These are phyloP conservation scores for Licmophora abbreviata DNA, from an alignment of 108 stramenopile species.

Conservation along the genomic window DNA sequence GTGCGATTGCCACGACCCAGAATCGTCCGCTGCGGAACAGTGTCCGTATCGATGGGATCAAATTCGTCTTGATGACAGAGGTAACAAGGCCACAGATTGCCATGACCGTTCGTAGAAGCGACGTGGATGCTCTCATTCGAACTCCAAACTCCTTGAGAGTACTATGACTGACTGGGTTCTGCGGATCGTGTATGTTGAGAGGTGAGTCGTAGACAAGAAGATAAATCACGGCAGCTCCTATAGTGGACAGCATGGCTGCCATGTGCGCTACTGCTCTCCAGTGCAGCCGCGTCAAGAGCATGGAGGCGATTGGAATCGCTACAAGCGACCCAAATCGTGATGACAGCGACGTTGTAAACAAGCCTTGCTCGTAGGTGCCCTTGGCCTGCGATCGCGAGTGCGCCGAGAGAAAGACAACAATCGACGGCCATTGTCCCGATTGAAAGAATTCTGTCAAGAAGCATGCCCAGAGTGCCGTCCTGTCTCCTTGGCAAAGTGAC, in stretches of 20 bases:
- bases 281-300: slow-evolving; percentile 37
- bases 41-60: slow-evolving; percentile 51
- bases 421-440: slow-evolving; percentile 65
- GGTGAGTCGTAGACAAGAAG: slow-evolving; percentile 58
- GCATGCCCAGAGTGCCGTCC: slow-evolving; percentile 41
- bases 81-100: slow-evolving; percentile 3
- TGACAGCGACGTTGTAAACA: slow-evolving; percentile 60
- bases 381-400: slow-evolving; percentile 40
- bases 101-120: slow-evolving; percentile 6
- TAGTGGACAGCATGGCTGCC: slow-evolving; percentile 40
- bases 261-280: slow-evolving; percentile 56
- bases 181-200: slow-evolving; percentile 48
- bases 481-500: slow-evolving; percentile 25
- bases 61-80: slow-evolving; percentile 17
- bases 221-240: slow-evolving; percentile 40
- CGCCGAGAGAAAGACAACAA: slow-evolving; percentile 58
- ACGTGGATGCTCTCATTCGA: neutral
- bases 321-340: slow-evolving; percentile 62
- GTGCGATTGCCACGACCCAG: slow-evolving; percentile 73
- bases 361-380: slow-evolving; percentile 52
- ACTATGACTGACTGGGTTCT: slow-evolving; percentile 55
- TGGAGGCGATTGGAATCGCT: slow-evolving; percentile 49
- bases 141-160: slow-evolving; percentile 7
- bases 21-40: slow-evolving; percentile 58
- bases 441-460: slow-evolving; percentile 66